These are phyloP conservation scores for Cordyceps tenuipes DNA, from an alignment of 2,329 filamentous ascomycete genomes.

Conservation along the genomic window DNA sequence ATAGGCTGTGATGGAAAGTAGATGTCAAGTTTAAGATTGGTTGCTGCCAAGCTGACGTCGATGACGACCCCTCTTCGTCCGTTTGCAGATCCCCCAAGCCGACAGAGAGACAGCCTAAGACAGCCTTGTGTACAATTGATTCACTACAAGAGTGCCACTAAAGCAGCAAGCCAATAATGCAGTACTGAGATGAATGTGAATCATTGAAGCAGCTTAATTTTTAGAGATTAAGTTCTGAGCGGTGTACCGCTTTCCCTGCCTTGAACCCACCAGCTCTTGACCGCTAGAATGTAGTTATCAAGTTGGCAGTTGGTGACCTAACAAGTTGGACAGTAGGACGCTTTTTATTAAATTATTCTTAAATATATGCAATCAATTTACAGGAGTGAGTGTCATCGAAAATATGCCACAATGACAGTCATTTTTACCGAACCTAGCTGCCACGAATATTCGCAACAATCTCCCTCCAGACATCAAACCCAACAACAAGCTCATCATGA, in stretches of 20 bases:
- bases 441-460: slow-evolving; percentile 1
- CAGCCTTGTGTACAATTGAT: background rate
- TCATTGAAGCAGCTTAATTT: no score
- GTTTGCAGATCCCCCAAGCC: background rate
- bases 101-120: background rate
- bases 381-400: no score
- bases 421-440: background rate
- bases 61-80: slow-evolving; percentile 1
- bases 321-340: no score
- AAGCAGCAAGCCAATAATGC: no score
- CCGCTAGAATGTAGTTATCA: no score
- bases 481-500: slow-evolving; percentile 6
- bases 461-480: slow-evolving; percentile 4
- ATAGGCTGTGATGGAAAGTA: background rate
- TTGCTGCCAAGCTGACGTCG: background rate
- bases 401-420: background rate
- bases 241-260: no score
- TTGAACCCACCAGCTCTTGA: no score
- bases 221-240: no score
- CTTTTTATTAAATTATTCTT: no score
- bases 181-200: no score
- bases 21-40: background rate
- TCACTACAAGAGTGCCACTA: background rate
- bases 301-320: no score
- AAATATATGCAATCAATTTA: no score